These are phyloP conservation scores for Cadophora gregata DNA, from an alignment of 2,329 filamentous ascomycete species.

Conservation along the genomic window DNA sequence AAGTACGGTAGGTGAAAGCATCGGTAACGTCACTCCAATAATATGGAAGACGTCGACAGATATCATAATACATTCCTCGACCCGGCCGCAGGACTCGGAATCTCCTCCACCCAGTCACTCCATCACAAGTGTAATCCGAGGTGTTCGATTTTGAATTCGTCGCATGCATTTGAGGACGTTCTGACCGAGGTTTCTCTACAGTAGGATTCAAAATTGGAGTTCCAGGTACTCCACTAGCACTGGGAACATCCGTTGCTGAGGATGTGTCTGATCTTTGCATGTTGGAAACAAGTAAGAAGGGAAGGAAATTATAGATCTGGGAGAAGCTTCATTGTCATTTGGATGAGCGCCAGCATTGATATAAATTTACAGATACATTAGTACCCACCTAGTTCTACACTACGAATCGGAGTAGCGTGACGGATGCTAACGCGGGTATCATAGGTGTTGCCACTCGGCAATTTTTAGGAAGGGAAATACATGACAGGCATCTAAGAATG, in stretches of 20 bases:
- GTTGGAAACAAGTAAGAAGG: background rate
- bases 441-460: background rate
- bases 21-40: constrained; percentile 62
- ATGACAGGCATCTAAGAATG: background rate
- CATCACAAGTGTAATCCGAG: constrained; percentile 18
- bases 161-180: background rate
- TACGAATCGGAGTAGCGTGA: background rate
- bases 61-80: constrained; percentile 21
- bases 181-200: background rate
- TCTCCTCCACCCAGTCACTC: constrained; percentile 16
- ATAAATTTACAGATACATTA: background rate
- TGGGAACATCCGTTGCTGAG: background rate
- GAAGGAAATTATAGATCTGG: background rate
- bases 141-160: background rate
- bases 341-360: background rate
- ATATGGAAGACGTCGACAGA: constrained; percentile 24
- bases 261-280: constrained; percentile 8
- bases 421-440: constrained; percentile 9
- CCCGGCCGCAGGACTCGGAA: constrained; percentile 18
- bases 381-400: background rate
- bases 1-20: constrained; percentile 59
- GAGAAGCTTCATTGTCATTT: background rate
- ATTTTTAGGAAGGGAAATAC: background rate
- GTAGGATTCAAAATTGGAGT: background rate
- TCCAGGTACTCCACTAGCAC: background rate